Evolutionary conservation across 306 rosid species (phyloP).

Genomic region (Rosa chinensis): DNA sequence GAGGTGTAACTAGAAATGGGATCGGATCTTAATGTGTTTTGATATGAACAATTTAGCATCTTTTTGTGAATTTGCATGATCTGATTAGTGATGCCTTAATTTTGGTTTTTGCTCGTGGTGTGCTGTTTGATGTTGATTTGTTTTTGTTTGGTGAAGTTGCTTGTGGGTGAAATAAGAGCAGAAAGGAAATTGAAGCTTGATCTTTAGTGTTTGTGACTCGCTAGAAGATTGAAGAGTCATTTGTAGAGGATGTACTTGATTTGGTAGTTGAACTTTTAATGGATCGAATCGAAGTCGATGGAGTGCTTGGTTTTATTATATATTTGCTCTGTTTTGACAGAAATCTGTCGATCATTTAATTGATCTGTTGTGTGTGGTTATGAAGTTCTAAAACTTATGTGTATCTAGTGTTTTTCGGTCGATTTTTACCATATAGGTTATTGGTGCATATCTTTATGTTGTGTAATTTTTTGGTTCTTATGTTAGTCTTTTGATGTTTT

Average conservation of each 20-base stretch:
- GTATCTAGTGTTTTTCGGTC: not conserved
- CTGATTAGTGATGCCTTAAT: slow-evolving; percentile 20
- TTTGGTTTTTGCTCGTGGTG: not conserved
- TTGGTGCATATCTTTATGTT: not conserved
- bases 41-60: not conserved
- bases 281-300: not conserved
- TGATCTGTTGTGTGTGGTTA: not conserved
- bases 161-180: not conserved
- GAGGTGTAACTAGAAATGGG: not conserved
- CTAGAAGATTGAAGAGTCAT: not conserved
- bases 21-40: slow-evolving; percentile 34
- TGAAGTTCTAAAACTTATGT: not conserved
- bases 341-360: not conserved
- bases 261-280: not conserved
- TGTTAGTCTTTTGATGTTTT: slow-evolving; percentile 6
- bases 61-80: slow-evolving; percentile 22
- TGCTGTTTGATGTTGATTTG: not conserved
- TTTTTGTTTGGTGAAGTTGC: not conserved
- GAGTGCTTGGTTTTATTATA: not conserved
- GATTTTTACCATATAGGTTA: not conserved
- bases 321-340: not conserved
- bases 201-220: no score
- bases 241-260: not conserved
- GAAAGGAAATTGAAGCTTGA: not conserved
- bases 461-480: not conserved